Evolutionary conservation across 2,329 filamentous ascomycete species (phyloP), one percentile per base, ranked within the genome.

Genomic region (Lachnum nothofagi): DNA sequence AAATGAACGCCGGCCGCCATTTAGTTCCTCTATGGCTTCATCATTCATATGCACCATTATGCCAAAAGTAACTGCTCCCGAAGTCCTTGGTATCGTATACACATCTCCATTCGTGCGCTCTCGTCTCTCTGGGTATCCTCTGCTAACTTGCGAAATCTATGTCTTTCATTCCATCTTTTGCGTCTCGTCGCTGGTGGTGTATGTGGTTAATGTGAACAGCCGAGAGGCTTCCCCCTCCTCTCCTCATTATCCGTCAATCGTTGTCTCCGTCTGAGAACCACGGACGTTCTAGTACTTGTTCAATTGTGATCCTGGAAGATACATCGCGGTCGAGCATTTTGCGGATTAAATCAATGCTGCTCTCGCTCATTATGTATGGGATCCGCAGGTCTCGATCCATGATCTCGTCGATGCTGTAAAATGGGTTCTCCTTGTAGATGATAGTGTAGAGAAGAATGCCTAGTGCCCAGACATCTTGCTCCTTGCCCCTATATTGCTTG

Each of bases 351-450:
- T 96, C 86, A 58, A 98, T 94, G 67, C 90, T 95, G 58, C 91
- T 86, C 56, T 96, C 90, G 67, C 88, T 90, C 72, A 91, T 82
- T 27, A 86, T 79, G 66, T 88, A 96, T 0, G 93, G 93, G 23
- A 98, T 85, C 41, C 93, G 82, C 51, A 98, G 74, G 60, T 96
- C 91, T 63, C 91, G 91, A 67, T 98, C 93, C 80, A 97, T 94
- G 64, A 98, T 98, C 74, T 98, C 93, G 68, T 98, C 93, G 63
- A 97, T 93, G 69, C 87, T 94, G 77, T 97, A 97, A 69, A 96
- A 98, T 0, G 93, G 91, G 65, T 98, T 98, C 71, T 98, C 93
- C 72, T 97, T 98, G 78, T 98, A 98, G 63, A 97, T 86, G 64
- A 98, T 96, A 23, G 93, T 98, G 73, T 98, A 98, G 12, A 98